Base-by-base conservation (phyloP, 1,139 yeast genomes). In the Yamadazyma sp. region DNA sequence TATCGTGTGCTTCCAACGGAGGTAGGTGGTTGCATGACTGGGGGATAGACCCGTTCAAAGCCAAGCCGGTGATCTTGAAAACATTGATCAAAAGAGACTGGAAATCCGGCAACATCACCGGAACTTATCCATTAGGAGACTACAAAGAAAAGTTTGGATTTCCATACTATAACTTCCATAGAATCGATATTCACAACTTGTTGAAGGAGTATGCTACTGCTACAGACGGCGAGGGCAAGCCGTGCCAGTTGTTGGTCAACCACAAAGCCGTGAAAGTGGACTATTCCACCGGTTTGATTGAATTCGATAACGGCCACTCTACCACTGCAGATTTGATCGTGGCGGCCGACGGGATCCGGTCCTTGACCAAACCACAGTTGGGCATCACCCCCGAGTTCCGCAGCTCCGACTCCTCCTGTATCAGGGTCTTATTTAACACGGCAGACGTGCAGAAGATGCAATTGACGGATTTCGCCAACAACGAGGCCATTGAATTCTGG, bases 311-410 rank as follows among this genome's bases (percentile, higher is more conserved):
- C 32, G 65, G 64, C 8, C 41, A 39, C 2, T 42, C 32, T 4
- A 52, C 49, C 34, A 38, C 48, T 3, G 68, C 56, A 8, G 72
- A 66, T 44, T 49, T 66, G 24, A 51, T 67, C 11, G 47, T 66
- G 31, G 72, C 68, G 6, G 67, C 67, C 29, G 72, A 66, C 47
- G 72, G 72, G 3, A 53, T 66, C 35, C 56, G 57, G 38, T 61
- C 68, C 4, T 43, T 45, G 14, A 44, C 58, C 14, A 46, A 61
- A 26, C 53, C 52, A 13, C 48, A 49, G 16, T 37, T 51, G 14
- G 56, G 53, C 21, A 47, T 50, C 23, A 46, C 53, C 4, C 57
- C 55, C 3, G 47, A 40, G 33, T 53, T 51, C 38, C 50, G 47
- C 21, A 53, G 50, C 17, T 48, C 54, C 11, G 51, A 53, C 28